These are phyloP conservation scores for Letharia lupina DNA, from an alignment of 495 filamentous ascomycete species.

Conservation along the genomic window DNA sequence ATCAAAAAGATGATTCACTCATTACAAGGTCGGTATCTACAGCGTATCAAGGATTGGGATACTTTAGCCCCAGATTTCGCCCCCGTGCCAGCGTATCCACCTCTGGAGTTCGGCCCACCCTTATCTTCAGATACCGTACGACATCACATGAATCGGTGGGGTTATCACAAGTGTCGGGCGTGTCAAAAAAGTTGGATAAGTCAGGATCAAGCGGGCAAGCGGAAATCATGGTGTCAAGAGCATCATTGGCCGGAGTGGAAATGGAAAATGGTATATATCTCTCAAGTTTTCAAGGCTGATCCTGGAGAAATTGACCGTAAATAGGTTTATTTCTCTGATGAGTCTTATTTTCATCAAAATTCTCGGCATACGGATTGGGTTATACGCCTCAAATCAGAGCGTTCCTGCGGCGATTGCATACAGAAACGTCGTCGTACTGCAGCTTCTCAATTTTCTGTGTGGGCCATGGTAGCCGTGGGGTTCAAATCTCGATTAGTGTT, in stretches of 20 bases:
- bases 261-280: not conserved
- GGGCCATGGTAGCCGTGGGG: constrained; percentile 4
- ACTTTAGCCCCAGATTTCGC: not conserved
- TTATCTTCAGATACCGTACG: no score
- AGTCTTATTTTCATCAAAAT: constrained; percentile 2
- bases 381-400: constrained; percentile 1
- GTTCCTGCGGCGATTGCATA: constrained; percentile 3
- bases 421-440: constrained; percentile 1
- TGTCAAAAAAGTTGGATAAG: constrained; percentile 5
- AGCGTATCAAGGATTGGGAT: not conserved
- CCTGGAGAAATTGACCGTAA: no score
- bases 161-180: constrained; percentile 4
- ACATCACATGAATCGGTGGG: not conserved
- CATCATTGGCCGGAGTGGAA: constrained; percentile 4
- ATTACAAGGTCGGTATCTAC: constrained; percentile 1
- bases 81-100: no score
- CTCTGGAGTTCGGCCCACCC: no score
- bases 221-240: not conserved
- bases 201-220: not conserved
- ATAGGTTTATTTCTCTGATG: constrained; percentile 2
- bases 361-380: constrained; percentile 8
- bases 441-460: not conserved
- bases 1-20: not conserved
- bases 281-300: no score
- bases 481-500: not conserved